Evolutionary conservation across 164 flowering plant species (phyloP), one percentile per base, ranked within the genome.

Genomic region (Warburgia ugandensis): DNA sequence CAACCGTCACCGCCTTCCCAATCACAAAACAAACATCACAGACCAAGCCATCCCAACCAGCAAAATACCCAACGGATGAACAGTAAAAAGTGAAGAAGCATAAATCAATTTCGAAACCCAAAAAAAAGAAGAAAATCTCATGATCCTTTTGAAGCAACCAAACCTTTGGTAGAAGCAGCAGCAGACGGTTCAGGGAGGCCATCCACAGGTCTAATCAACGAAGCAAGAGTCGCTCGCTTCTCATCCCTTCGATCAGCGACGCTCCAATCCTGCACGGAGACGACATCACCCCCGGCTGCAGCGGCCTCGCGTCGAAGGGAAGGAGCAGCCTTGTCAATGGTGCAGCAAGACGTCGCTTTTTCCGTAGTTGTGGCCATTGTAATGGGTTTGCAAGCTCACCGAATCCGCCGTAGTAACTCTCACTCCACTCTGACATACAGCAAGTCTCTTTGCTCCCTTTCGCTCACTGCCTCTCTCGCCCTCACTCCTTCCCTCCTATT

Each of bases 341-440:
- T 23, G 63, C 58, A 63, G 40, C 57, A 48, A 44, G 60, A 54
- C 96, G 88, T 63, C 91, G 88, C 53, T 66, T 78, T 83, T 88
- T 88, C 46, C 96, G 76, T 16, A 82, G 84, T 56, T 88, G 96
- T 32, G 91, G 94, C 96, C 96, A 88, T 88, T 88, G 88, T 20
- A 75, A 50, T 9, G 87, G 96, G 58, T 88, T 84, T 14, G 72
- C 73, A 56, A 81, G 77, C 67, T 76, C 85, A 42, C 79, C 76
- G 66, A 68, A 62, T 80, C 94, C 90, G 63, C 87, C 77, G 78
- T 71, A 69, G 69, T 66, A 78, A 28, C 63, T 61, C 59, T 47
- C 65, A 33, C 66, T 48, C 44, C 55, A 58, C 61, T 68, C 79
- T 87, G 94, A 87, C 96, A 87, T 87, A 81, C 94, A 84, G 86